Percentiles rank a stretch among this genome's conserved stretches.
Evolutionary conservation across 164 flowering plant species (phyloP).

Genomic region (Protea cynaroides): DNA sequence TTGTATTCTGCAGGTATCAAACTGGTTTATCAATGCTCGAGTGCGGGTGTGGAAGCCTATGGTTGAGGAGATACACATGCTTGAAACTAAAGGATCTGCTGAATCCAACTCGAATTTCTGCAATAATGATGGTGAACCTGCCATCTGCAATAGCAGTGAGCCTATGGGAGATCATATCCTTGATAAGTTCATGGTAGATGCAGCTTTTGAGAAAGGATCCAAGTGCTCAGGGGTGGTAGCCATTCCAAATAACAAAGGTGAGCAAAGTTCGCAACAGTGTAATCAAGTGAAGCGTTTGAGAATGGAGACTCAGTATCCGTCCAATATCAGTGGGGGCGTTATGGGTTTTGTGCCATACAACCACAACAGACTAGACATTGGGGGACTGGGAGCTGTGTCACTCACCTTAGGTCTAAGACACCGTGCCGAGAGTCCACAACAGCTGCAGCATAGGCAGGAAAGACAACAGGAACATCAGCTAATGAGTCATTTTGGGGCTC

Average conservation of each 20-base stretch:
- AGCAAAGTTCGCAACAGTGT: constrained; percentile 25
- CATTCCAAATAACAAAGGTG: constrained; percentile 6
- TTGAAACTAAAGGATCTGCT: constrained; percentile 48
- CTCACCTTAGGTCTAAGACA: constrained; percentile 77
- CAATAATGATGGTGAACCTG: constrained; percentile 14
- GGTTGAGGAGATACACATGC: constrained; percentile 92
- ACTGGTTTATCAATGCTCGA: constrained; percentile 94
- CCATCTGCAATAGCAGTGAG: constrained; percentile 5
- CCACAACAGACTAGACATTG: constrained; percentile 30
- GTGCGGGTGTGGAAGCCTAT: constrained; percentile 94
- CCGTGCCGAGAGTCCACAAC: constrained; percentile 35
- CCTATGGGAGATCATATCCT: constrained; percentile 6
- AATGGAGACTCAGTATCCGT: constrained; percentile 30
- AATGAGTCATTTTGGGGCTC: constrained; percentile 46
- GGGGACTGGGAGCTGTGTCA: constrained; percentile 62
- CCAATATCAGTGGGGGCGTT: constrained; percentile 30
- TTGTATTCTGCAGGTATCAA: constrained; percentile 53
- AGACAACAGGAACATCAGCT: constrained; percentile 28
- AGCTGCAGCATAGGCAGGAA: constrained; percentile 26
- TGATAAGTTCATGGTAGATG: constrained; percentile 13
- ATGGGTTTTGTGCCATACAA: constrained; percentile 48
- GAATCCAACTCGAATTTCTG: constrained; percentile 19
- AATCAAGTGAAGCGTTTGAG: constrained; percentile 48
- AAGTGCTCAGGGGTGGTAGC: constrained; percentile 16
- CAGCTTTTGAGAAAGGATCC: constrained; percentile 14